Base-by-base conservation (phyloP, 2,329 filamentous ascomycete species). In the Fusarium beomiforme region DNA sequence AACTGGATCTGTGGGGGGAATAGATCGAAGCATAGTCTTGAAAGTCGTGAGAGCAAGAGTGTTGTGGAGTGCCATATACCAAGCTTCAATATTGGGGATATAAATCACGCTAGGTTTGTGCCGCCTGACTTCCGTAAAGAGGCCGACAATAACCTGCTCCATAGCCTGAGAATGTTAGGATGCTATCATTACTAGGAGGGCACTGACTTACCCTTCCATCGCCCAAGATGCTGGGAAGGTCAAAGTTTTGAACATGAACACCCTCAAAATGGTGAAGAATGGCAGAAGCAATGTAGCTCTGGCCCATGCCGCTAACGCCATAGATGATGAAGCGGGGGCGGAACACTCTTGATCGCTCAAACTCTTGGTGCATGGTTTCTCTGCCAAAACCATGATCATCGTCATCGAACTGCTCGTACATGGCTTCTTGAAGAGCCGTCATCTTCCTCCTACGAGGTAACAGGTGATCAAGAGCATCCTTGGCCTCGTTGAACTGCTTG, bases 31-130 rank as follows among this genome's bases (percentile, higher is more conserved):
- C 80, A 98, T 90, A 12, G 93, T 91, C 65, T 91, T 86, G 80
- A 99, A 98, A 0, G 94, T 96, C 36, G 91, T 91, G 59, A 97
- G 89, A 5, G 91, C 89, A 41, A 94, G 83, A 1, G 92, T 91
- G 11, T 84, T 83, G n/a, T 80, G 78, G 21, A 91, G 77, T 29
- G 85, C 87, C 21, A 88, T 83, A 78, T 94, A 95, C 96, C 96
- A 99, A 11, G 91, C 88, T 73, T 97, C 93, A 51, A 98, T 89
- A 73, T 94, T 92, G 4, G 96, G 95, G 44, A 99, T 92, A 81
- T 95, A 98, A 55, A 99, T 96, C 39, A 98, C 93, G 79, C 94
- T 97, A 1, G 96, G 96, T 80, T 97, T 98, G 79, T 98, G 94
- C 39, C 95, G 91, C 80, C 95, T 93, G 39, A 97, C 93, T 82